Conservation (phyloP, 169 alveolate species). For the Cryptosporidium bovis region DNA sequence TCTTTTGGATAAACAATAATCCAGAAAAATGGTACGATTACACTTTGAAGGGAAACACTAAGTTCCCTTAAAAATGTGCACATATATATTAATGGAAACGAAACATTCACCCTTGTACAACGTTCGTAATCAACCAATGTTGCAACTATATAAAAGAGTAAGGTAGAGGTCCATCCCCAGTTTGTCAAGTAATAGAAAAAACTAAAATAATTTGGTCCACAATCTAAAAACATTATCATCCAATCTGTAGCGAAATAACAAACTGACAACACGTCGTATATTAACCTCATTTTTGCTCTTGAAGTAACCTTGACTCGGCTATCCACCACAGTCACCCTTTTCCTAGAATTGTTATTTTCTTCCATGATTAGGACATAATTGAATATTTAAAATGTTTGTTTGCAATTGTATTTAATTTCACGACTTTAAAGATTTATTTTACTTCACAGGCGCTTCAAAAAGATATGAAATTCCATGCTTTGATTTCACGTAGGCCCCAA, state of each 20-base stretch:
- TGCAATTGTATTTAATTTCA: conserved; percentile 36
- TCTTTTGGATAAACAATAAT: conserved; percentile 70
- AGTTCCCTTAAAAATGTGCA: conserved; percentile 57
- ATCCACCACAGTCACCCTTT: conserved; percentile 12
- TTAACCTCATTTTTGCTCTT: conserved; percentile 36
- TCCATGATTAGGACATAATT: conserved; percentile 11
- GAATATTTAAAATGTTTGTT: not conserved
- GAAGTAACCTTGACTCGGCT: not conserved
- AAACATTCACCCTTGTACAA: conserved; percentile 20
- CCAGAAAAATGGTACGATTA: conserved; percentile 72
- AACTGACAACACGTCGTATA: conserved; percentile 23
- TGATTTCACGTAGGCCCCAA: not conserved
- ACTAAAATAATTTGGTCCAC: conserved; percentile 70
- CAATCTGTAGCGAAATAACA: conserved; percentile 24
- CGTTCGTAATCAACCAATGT: conserved; percentile 55
- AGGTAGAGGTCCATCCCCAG: conserved; percentile 68
- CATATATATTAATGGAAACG: conserved; percentile 30
- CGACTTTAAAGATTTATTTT: conserved; percentile 3
- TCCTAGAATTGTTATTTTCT: not conserved
- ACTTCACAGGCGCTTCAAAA: not conserved
- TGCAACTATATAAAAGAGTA: conserved; percentile 41
- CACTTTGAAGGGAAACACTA: conserved; percentile 66
- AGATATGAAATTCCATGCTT: conserved; percentile 15
- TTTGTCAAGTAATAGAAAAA: conserved; percentile 66
- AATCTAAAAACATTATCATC: conserved; percentile 63